Evolutionary conservation across 2,329 filamentous ascomycete genomes (phyloP).

Genomic region (Talaromyces sp.): DNA sequence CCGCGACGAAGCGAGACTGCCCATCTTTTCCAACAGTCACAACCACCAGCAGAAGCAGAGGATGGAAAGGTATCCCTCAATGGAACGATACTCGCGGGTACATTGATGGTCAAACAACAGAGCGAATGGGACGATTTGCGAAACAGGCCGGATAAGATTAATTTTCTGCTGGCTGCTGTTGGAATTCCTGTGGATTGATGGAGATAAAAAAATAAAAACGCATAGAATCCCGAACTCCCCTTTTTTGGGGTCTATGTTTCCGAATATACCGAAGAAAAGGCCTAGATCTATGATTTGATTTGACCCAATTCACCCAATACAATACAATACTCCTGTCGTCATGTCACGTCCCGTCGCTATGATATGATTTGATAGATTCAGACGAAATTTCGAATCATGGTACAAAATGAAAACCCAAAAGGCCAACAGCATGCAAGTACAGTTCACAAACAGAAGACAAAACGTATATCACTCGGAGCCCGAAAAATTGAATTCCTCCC

Average conservation of each 20-base stretch:
- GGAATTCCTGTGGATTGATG: conserved; percentile 27
- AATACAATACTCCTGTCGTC: background rate
- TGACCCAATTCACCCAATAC: no score
- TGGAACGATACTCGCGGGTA: conserved; percentile 53
- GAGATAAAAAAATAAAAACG: background rate
- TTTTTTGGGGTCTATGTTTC: no score
- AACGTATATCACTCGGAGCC: background rate
- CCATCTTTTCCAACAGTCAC: conserved; percentile 24
- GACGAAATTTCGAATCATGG: background rate
- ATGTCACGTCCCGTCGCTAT: background rate
- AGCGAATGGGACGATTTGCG: conserved; percentile 49
- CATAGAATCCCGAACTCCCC: background rate
- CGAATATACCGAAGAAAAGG: background rate
- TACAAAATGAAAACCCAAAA: no score
- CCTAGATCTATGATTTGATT: no score
- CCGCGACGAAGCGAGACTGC: conserved; percentile 45
- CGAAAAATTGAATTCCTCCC: background rate
- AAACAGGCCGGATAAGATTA: conserved; percentile 35
- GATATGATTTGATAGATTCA: background rate
- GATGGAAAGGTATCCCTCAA: conserved; percentile 47
- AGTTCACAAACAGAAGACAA: background rate
- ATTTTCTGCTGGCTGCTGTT: conserved; percentile 37
- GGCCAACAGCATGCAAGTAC: no score
- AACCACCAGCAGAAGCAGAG: background rate
- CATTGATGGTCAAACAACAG: conserved; percentile 54